phyloP scores from a whole-genome alignment of 2,329 filamentous ascomycete genomes.

The Penicillium palitans region DNA sequence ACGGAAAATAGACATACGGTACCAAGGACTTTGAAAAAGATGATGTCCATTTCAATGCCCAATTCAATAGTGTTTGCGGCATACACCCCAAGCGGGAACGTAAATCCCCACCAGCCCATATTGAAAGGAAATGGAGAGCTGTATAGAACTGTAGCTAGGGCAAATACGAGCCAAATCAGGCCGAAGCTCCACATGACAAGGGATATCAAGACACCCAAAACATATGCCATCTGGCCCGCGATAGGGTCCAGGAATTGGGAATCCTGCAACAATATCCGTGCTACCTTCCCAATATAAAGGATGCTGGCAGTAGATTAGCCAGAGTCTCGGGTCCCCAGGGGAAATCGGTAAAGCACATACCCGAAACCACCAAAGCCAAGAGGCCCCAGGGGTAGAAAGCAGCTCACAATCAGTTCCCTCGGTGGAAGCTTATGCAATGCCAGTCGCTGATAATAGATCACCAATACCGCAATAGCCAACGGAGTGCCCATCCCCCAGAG shows the following conservation, averaged over 20 bases:
- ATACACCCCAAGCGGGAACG: slow-evolving; percentile 57
- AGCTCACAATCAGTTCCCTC: slow-evolving; percentile 66
- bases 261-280: slow-evolving; percentile 43
- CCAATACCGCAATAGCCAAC: slow-evolving; percentile 62
- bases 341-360: slow-evolving; percentile 14
- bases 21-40: slow-evolving; percentile 56
- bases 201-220: slow-evolving; percentile 56
- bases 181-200: slow-evolving; percentile 60
- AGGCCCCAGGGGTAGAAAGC: slow-evolving; percentile 67
- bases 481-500: slow-evolving; percentile 67
- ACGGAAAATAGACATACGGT: slow-evolving; percentile 35
- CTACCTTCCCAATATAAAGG: slow-evolving; percentile 50
- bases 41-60: slow-evolving; percentile 51
- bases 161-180: slow-evolving; percentile 57
- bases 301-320: slow-evolving; percentile 42
- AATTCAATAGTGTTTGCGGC: slow-evolving; percentile 37
- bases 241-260: slow-evolving; percentile 39
- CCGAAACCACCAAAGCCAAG: slow-evolving; percentile 66
- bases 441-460: slow-evolving; percentile 69
- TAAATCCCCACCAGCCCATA: slow-evolving; percentile 62
- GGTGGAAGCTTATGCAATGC: slow-evolving; percentile 66
- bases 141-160: slow-evolving; percentile 45
- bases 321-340: slow-evolving; percentile 26
- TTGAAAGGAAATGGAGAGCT: slow-evolving; percentile 54
- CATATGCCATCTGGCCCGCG: slow-evolving; percentile 58